Percentiles rank a stretch among this genome's conserved stretches.
Conservation (phyloP, 2,329 filamentous ascomycete species). For the Davidsoniella australis region DNA sequence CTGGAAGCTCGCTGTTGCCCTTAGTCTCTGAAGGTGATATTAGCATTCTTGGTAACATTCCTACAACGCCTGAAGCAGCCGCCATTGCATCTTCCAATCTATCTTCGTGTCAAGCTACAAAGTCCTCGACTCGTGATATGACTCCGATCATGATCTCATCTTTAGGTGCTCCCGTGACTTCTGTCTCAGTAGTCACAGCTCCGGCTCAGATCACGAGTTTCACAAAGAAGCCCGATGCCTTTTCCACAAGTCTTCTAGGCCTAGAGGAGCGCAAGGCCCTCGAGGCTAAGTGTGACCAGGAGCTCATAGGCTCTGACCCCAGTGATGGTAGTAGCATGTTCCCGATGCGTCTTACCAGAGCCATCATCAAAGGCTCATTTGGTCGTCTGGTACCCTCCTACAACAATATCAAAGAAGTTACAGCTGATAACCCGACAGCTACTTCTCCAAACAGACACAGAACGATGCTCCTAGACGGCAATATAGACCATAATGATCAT, state of each 20-base stretch:
- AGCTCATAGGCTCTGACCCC: constrained; percentile 1
- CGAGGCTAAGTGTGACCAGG: constrained; percentile 3
- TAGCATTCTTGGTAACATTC: too few relatives aligned
- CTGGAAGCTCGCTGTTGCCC: too few relatives aligned
- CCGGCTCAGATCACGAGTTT: neutral
- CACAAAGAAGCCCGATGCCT: neutral
- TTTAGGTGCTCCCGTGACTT: neutral
- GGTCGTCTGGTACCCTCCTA: constrained; percentile 4
- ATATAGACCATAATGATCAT: too few relatives aligned
- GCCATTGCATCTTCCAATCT: too few relatives aligned
- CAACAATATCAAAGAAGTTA: too few relatives aligned
- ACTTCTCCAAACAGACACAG: too few relatives aligned
- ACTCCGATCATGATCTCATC: neutral
- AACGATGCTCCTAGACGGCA: too few relatives aligned
- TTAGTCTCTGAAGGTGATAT: too few relatives aligned
- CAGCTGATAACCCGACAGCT: too few relatives aligned
- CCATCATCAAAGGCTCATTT: constrained; percentile 8
- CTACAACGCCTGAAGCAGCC: too few relatives aligned
- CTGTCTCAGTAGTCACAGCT: neutral
- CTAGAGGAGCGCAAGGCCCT: neutral
- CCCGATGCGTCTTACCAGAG: constrained; percentile 6
- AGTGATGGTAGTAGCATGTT: constrained; percentile 2
- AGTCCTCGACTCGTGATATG: too few relatives aligned
- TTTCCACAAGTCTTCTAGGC: constrained; percentile 1
- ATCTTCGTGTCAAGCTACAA: too few relatives aligned